Evolutionary conservation across 2,329 filamentous ascomycete species (phyloP).

Genomic region (Bertia moriformis): DNA sequence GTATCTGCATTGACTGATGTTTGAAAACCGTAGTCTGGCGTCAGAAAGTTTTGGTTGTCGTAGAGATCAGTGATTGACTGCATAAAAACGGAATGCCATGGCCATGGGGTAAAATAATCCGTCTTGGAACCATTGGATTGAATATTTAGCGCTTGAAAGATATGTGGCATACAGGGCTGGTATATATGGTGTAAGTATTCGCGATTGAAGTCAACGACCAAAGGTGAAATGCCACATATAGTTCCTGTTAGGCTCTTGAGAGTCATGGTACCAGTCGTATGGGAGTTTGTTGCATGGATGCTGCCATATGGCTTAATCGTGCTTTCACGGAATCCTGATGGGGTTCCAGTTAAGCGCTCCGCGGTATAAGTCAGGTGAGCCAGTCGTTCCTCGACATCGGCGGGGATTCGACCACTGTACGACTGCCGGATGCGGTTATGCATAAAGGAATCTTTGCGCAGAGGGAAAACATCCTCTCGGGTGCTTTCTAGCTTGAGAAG

Average conservation of each 20-base stretch:
- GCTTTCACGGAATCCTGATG: background rate
- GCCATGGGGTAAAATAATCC: slow-evolving; percentile 13
- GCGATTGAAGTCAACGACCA: background rate
- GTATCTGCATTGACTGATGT: slow-evolving; percentile 9
- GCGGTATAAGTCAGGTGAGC: background rate
- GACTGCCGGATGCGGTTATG: background rate
- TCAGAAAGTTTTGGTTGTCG: slow-evolving; percentile 13
- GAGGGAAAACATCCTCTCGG: background rate
- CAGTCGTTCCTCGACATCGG: background rate
- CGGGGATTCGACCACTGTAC: background rate
- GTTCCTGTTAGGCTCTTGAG: background rate
- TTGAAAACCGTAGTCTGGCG: slow-evolving; percentile 11
- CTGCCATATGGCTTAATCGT: background rate
- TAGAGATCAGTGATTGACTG: slow-evolving; percentile 15
- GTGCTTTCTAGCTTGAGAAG: background rate
- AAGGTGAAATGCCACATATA: background rate
- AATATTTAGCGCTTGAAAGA: slow-evolving; percentile 10
- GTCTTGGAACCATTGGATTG: slow-evolving; percentile 9
- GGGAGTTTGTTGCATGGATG: background rate
- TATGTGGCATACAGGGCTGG: background rate
- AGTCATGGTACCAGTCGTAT: background rate
- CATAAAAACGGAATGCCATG: slow-evolving; percentile 16
- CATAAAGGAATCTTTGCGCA: background rate
- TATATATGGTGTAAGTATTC: background rate
- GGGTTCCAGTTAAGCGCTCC: background rate